Percentiles rank a stretch among this genome's conserved stretches.
Conservation (phyloP, 1,139 yeast genomes). For the Scheffersomyces stambukii region DNA sequence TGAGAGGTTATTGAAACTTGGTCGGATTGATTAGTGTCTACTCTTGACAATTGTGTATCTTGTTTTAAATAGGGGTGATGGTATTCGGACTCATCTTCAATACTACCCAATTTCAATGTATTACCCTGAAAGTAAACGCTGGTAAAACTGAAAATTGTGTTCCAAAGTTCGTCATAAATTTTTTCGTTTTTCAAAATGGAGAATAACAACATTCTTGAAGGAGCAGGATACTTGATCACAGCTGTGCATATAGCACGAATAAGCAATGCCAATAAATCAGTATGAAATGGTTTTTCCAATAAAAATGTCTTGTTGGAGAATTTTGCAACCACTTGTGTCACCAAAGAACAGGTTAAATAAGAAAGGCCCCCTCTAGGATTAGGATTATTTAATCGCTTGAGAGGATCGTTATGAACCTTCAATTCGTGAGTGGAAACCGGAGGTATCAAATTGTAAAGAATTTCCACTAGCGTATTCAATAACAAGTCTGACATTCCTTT, state of each 20-base stretch:
- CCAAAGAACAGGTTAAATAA: conserved; percentile 52
- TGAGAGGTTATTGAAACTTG: background rate
- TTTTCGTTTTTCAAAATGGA: conserved; percentile 48
- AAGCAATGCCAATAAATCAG: conserved; percentile 57
- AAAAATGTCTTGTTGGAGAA: conserved; percentile 42
- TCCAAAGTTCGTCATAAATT: conserved; percentile 30
- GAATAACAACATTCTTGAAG: conserved; percentile 53
- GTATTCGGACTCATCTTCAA: conserved; percentile 12
- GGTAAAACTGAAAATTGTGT: conserved; percentile 25
- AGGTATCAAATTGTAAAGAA: conserved; percentile 57
- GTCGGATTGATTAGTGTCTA: background rate
- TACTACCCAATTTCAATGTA: conserved; percentile 13
- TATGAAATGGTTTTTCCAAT: conserved; percentile 41
- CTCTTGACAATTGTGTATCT: background rate
- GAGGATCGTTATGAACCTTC: conserved; percentile 17
- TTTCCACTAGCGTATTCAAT: conserved; percentile 43
- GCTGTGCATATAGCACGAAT: conserved; percentile 53
- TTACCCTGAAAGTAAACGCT: conserved; percentile 24
- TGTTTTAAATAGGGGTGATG: conserved; percentile 1
- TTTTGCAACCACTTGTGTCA: conserved; percentile 50
- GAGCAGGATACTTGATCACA: conserved; percentile 42
- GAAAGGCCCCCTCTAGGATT: conserved; percentile 50
- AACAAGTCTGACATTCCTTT: conserved; percentile 2
- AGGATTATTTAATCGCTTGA: conserved; percentile 25
- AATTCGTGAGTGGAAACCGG: conserved; percentile 23